These are phyloP conservation scores for Zymoseptoria ardabiliae DNA, from an alignment of 2,329 filamentous ascomycete genomes.

Conservation along the genomic window DNA sequence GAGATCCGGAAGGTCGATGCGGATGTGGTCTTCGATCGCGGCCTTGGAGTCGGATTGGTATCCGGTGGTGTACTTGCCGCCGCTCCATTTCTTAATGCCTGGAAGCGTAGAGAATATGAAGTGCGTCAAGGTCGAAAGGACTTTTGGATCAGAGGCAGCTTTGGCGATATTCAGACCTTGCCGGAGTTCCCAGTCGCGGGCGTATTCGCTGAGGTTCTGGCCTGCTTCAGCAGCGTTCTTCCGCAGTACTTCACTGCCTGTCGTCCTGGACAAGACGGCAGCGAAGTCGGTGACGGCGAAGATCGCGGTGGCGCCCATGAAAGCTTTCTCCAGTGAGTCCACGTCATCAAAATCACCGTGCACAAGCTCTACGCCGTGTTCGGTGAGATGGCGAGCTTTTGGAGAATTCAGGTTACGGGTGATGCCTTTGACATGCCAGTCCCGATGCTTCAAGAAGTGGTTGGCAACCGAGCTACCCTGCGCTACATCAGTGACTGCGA, in stretches of 20 bases:
- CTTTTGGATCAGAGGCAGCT: not conserved
- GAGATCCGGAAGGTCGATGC: not conserved
- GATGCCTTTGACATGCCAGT: slow-evolving; percentile 29
- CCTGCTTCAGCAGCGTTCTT: not conserved
- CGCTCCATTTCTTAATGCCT: not conserved
- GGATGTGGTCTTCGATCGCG: not conserved
- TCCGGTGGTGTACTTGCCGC: not conserved
- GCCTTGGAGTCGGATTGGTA: slow-evolving; percentile 3
- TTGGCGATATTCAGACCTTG: slow-evolving; percentile 5
- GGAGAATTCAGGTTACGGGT: slow-evolving; percentile 38
- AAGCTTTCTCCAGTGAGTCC: slow-evolving; percentile 28
- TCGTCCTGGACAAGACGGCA: not conserved
- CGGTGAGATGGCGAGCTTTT: slow-evolving; percentile 28
- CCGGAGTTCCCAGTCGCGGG: slow-evolving; percentile 14
- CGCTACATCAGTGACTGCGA: not conserved
- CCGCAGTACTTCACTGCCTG: not conserved
- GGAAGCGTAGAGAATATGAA: not conserved
- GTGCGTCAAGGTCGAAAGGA: not conserved
- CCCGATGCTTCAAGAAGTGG: slow-evolving; percentile 10
- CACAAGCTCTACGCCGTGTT: slow-evolving; percentile 33
- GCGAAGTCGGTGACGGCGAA: slow-evolving; percentile 27
- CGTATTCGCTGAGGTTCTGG: slow-evolving; percentile 1
- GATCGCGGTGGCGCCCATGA: slow-evolving; percentile 33
- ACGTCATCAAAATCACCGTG: slow-evolving; percentile 30
- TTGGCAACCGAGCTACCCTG: slow-evolving; percentile 13